Evolutionary conservation across 2,329 filamentous ascomycete species (phyloP).

Genomic region (Cordyceps javanica): DNA sequence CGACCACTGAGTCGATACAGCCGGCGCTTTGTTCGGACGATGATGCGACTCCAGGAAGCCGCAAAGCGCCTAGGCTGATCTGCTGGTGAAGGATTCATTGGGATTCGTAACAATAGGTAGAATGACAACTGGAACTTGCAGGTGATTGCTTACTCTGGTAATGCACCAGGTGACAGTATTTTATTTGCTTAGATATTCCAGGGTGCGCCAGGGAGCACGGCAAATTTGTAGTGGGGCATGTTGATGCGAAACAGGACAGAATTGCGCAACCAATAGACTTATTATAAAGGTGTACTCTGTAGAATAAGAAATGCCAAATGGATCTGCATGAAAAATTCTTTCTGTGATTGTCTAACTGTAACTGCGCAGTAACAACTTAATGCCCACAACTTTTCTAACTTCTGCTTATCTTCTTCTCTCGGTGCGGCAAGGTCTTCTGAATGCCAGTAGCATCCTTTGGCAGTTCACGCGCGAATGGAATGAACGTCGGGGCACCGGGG

Average conservation of each 20-base stretch:
- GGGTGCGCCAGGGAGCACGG: too few relatives aligned
- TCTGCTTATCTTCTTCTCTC: slow-evolving; percentile 22
- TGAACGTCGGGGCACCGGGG: slow-evolving; percentile 80
- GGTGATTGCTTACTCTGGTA: too few relatives aligned
- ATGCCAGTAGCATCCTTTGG: slow-evolving; percentile 56
- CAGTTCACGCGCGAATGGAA: slow-evolving; percentile 81
- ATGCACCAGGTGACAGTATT: neutral
- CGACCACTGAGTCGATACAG: neutral
- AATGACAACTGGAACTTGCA: neutral
- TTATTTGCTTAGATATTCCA: too few relatives aligned
- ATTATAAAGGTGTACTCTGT: too few relatives aligned
- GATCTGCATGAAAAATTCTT: too few relatives aligned
- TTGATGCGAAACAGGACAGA: too few relatives aligned
- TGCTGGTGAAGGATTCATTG: neutral
- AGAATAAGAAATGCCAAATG: too few relatives aligned
- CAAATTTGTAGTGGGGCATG: too few relatives aligned
- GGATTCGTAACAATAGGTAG: neutral
- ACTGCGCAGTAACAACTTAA: neutral
- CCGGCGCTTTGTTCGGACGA: neutral
- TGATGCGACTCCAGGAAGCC: neutral
- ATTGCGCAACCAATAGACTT: too few relatives aligned
- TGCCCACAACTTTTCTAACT: neutral
- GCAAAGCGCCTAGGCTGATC: neutral
- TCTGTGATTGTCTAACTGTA: neutral
- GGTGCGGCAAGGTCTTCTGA: slow-evolving; percentile 24